A percentile compares a stretch with the other conserved stretches of the same genome.
Conservation (phyloP, 2,329 filamentous ascomycete genomes). For the Ceratocystis ficicola region DNA sequence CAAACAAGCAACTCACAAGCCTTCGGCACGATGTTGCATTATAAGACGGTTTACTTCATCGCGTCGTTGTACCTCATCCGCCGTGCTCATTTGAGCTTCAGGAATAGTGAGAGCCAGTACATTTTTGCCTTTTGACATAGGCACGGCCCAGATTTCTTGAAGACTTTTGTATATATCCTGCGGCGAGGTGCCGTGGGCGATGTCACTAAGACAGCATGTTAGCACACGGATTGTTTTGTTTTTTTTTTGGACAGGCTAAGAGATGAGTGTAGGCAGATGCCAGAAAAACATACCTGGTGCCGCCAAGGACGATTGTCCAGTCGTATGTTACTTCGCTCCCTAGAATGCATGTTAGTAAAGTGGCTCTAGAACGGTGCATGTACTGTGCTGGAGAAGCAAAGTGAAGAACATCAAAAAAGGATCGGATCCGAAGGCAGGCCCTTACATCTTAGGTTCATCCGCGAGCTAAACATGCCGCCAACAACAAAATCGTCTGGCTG, state of each 20-base stretch:
- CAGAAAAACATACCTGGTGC: slow-evolving; percentile 42
- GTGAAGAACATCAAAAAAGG: background rate
- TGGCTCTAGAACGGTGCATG: background rate
- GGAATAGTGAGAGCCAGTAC: slow-evolving; percentile 53
- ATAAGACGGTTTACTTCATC: slow-evolving; percentile 43
- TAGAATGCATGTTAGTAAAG: slow-evolving; percentile 17
- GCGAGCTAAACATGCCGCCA: slow-evolving; percentile 27
- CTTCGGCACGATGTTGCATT: slow-evolving; percentile 35
- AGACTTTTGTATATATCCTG: slow-evolving; percentile 39
- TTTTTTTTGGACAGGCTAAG: background rate
- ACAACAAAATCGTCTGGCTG: slow-evolving; percentile 40
- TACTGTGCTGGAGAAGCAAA: background rate
- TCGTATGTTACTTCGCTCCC: slow-evolving; percentile 33
- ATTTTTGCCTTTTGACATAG: slow-evolving; percentile 39
- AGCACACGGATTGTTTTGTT: background rate
- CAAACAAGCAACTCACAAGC: slow-evolving; percentile 35
- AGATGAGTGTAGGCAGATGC: background rate
- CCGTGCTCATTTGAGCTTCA: slow-evolving; percentile 33
- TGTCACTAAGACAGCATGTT: slow-evolving; percentile 34
- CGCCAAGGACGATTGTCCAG: slow-evolving; percentile 52
- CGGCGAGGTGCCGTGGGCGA: slow-evolving; percentile 33
- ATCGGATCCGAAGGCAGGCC: background rate
- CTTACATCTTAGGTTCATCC: slow-evolving; percentile 32
- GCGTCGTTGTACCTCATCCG: slow-evolving; percentile 30
- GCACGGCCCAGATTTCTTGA: slow-evolving; percentile 38